phyloP scores from a whole-genome alignment of 352 stramenopile species.

The Globisporangium alternatum region DNA sequence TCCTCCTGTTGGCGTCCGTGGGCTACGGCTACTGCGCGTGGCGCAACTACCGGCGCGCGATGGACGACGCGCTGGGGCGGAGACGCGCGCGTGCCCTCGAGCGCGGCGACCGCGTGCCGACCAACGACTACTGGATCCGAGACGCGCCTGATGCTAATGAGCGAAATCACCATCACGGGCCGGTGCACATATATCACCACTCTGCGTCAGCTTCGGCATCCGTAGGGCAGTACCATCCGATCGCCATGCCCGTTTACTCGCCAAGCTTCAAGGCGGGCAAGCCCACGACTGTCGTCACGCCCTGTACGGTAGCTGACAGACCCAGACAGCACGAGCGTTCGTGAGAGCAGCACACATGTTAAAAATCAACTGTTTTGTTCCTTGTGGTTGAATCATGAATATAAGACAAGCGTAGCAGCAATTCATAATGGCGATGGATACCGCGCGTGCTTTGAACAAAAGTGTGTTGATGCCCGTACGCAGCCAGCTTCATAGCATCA shows the following conservation, averaged over 20 bases:
- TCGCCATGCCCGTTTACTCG: conserved; percentile 6
- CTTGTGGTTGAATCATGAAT: no score
- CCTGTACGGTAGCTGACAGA: background rate
- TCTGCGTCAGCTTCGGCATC: background rate
- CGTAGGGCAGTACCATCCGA: background rate
- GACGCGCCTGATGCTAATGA: background rate
- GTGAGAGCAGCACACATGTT: background rate
- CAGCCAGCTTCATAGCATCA: no score
- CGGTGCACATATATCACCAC: background rate
- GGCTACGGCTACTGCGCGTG: conserved; percentile 30
- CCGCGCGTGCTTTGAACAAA: no score
- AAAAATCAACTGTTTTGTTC: background rate
- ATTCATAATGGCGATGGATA: no score
- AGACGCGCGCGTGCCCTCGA: conserved; percentile 27
- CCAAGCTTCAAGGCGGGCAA: conserved; percentile 6
- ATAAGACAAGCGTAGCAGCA: no score
- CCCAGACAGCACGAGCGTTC: background rate
- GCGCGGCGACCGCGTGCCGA: conserved; percentile 14
- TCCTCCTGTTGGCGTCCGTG: conserved; percentile 26
- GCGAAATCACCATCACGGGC: background rate
- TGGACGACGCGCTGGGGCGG: conserved; percentile 26
- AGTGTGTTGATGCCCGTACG: no score
- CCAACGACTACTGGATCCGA: conserved; percentile 35
- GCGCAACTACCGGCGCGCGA: conserved; percentile 30
- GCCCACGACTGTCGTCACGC: background rate